Evolutionary conservation across 2,329 filamentous ascomycete genomes (phyloP), one percentile per base, ranked within the genome.

Genomic region (Colletotrichum theobromicola): DNA sequence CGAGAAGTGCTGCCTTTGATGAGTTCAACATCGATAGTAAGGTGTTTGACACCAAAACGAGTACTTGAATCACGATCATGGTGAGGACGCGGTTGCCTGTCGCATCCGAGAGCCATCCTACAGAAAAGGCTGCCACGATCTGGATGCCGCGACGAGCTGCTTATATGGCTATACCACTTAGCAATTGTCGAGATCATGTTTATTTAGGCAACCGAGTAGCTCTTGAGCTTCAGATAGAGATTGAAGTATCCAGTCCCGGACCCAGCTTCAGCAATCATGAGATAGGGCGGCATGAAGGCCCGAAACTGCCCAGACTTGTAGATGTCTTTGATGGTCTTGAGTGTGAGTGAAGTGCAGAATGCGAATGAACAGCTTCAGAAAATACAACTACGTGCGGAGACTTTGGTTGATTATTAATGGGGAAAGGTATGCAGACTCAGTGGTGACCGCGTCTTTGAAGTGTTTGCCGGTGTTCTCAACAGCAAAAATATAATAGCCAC

Each of bases 121-220:
- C 63, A 1, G 63, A 50, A 34, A 65, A 65, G 4, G 63, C 63
- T 5, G 63, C 26, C 12, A 65, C 63, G 16, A 65, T 34, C 5
- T 65, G 63, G 4, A 65, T 65, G 9, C 2, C 15, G 16, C 1
- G 7, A 13, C 10, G 21, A 0, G 26, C n/a, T 6, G 3, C 5
- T 37, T 4, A 10, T 21, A n/a, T n/a, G n/a, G n/a, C 5, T 21
- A 46, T 21, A 46, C 2, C n/a, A 12, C 37, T 65, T 63, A 8
- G 63, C 70, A 3, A 66, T 58, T n/a, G 71, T 73, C 80, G 28
- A 18, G 88, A 82, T 90, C 79, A 1, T 88, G 89, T 50, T 85
- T 26, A 87, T 84, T 75, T 92, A 90, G 85, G 87, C 89, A 0
- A 78, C 72, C 50, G 87, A 85, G 71, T 86, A 86, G n/a, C 82